Conservation (phyloP, 805 yeast genomes). For the Suhomyces canberraensis region DNA sequence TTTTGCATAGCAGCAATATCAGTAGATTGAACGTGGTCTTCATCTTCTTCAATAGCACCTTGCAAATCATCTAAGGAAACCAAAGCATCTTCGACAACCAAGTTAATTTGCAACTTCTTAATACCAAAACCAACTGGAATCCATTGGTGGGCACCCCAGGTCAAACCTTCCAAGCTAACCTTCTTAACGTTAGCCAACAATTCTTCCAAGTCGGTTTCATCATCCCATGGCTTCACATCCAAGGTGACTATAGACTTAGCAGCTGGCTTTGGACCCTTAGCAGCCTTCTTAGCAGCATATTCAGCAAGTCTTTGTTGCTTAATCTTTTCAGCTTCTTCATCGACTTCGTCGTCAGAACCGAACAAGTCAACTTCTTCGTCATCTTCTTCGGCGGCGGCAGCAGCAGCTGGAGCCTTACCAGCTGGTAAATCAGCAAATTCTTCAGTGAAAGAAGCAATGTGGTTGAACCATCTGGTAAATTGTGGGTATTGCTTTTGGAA, state of each 20-base stretch:
- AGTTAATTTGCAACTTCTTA: constrained; percentile 97
- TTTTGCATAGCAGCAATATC: constrained; percentile 98
- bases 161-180: constrained; percentile 86
- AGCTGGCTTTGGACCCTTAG: constrained; percentile 96
- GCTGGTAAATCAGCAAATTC: constrained; percentile 83
- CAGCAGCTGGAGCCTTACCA: constrained; percentile 58
- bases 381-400: constrained; percentile 53
- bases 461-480: constrained; percentile 98
- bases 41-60: constrained; percentile 77
- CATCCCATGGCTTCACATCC: constrained; percentile 99
- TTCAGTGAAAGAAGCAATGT: constrained; percentile 88
- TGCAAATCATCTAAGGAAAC: constrained; percentile 91
- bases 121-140: constrained; percentile 99
- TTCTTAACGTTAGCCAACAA: constrained; percentile 82
- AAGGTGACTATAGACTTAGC: constrained; percentile 96
- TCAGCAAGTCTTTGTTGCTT: constrained; percentile 98
- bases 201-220: constrained; percentile 93
- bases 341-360: constrained; percentile 93
- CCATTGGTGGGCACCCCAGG: constrained; percentile 97
- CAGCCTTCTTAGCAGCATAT: constrained; percentile 96
- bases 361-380: constrained; percentile 88
- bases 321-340: constrained; percentile 94
- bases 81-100: constrained; percentile 95
- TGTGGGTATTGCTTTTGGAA: constrained; percentile 89
- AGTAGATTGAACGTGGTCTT: constrained; percentile 99